Percentiles rank a stretch among this genome's conserved stretches.
Conservation (phyloP, 768 basidiomycete genomes). For the Tricholoma bakamatsutake region DNA sequence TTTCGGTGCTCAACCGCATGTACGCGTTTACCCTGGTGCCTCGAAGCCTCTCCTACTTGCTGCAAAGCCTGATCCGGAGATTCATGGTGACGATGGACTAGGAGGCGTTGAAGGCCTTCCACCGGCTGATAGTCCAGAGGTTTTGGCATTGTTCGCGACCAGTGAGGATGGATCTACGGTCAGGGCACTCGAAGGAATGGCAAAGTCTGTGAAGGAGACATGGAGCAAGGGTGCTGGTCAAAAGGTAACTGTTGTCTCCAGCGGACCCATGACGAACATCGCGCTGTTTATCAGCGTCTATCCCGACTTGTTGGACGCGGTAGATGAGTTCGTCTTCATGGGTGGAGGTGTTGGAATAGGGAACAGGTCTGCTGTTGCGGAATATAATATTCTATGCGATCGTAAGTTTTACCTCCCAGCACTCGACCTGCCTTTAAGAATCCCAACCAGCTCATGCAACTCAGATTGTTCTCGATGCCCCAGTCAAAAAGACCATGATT, state of each 20-base stretch:
- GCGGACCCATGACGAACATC: slow-evolving; percentile 83
- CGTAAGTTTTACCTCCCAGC: slow-evolving; percentile 43
- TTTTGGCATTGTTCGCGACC: slow-evolving; percentile 44
- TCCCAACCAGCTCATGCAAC: slow-evolving; percentile 62
- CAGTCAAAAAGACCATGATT: slow-evolving; percentile 68
- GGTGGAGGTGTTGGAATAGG: slow-evolving; percentile 86
- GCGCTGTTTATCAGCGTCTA: slow-evolving; percentile 59
- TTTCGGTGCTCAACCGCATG: slow-evolving; percentile 53
- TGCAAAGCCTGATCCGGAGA: slow-evolving; percentile 62
- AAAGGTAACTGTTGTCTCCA: slow-evolving; percentile 67
- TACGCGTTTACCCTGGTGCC: slow-evolving; percentile 69
- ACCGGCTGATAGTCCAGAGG: slow-evolving; percentile 36
- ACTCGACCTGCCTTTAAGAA: not conserved
- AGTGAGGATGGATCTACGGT: slow-evolving; percentile 34
- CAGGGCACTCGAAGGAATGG: slow-evolving; percentile 68
- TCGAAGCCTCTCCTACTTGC: slow-evolving; percentile 60
- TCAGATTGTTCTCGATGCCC: slow-evolving; percentile 71
- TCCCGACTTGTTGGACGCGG: slow-evolving; percentile 42
- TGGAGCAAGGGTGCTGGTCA: slow-evolving; percentile 56
- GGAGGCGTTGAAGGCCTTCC: slow-evolving; percentile 82
- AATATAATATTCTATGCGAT: slow-evolving; percentile 80
- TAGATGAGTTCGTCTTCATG: slow-evolving; percentile 82
- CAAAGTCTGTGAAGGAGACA: slow-evolving; percentile 40
- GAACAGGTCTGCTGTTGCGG: slow-evolving; percentile 74
- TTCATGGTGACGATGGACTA: slow-evolving; percentile 80